phyloP scores from a whole-genome alignment of 2,329 filamentous ascomycete species.

The Volutella citrinella region DNA sequence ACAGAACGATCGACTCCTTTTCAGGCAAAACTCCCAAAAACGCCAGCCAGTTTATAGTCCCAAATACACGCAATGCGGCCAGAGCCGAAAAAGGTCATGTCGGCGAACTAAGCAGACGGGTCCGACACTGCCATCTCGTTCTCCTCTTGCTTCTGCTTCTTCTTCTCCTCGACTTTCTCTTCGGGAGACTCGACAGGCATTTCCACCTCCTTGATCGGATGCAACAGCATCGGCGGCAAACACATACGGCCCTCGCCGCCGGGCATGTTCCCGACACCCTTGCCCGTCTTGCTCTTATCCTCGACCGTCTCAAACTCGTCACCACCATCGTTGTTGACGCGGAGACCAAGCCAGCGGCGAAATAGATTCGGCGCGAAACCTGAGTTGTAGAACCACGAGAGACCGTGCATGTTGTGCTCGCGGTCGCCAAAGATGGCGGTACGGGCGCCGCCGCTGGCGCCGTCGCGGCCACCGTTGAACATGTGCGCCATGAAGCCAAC shows the following conservation, averaged over 20 bases:
- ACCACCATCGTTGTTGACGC: conserved; percentile 74
- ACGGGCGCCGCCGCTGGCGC: conserved; percentile 68
- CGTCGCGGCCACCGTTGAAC: conserved; percentile 77
- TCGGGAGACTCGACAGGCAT: conserved; percentile 59
- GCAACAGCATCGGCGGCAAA: conserved; percentile 81
- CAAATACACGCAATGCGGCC: conserved; percentile 6
- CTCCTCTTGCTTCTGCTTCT: no score
- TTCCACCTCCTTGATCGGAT: conserved; percentile 79
- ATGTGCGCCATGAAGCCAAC: conserved; percentile 71
- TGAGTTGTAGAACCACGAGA: conserved; percentile 90
- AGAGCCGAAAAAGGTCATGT: no score
- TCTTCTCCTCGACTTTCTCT: conserved; percentile 39
- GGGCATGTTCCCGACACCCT: conserved; percentile 50
- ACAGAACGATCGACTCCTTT: no score
- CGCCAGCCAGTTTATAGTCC: conserved; percentile 8
- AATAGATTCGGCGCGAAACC: conserved; percentile 81
- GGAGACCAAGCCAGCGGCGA: conserved; percentile 79
- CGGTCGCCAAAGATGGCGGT: conserved; percentile 76
- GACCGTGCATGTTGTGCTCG: conserved; percentile 83
- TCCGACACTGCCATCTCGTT: conserved; percentile 39
- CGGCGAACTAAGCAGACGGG: conserved; percentile 39
- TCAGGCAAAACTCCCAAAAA: conserved; percentile 12
- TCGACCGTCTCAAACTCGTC: conserved; percentile 68
- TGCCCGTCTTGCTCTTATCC: conserved; percentile 49
- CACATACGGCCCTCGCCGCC: conserved; percentile 85